Base-by-base conservation (phyloP, 768 basidiomycete genomes). In the Boletus bicolor region DNA sequence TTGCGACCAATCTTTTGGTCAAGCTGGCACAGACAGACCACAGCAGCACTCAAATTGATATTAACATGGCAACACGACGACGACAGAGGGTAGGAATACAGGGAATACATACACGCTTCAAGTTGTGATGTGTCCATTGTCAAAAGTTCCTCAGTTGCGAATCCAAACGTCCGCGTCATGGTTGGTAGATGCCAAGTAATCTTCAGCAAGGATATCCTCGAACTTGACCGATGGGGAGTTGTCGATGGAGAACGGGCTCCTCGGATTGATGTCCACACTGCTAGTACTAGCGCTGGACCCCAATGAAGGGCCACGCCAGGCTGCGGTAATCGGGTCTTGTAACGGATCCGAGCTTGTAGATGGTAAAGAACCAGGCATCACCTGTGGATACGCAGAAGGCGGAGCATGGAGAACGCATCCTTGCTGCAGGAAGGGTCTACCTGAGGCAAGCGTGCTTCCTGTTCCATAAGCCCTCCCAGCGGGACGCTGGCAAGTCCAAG, bases 341-440 rank as follows among this genome's bases (percentile, higher is more conserved):
- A 19, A 32, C 8, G 37, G 35, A 34, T 47, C 53, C 26, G 24
- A 5, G n/a, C 19, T 44, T 12, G 15, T 12, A 39, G 58, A 35
- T 19, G 61, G 55, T 24, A 69, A 51, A 21, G 66, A 58, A 28
- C 68, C 68, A 17, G 68, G 68, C 68, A 69, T 69, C 17, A 58
- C 47, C 38, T 68, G 64, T 2, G 68, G 68, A 53, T 69, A 70
- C 15, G 62, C 64, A 36, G 60, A 65, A 32, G 48, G 44, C 12
- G 65, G 65, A 19, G 67, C 68, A 21, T 53, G 68, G 28, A 56
- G 55, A 36, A 67, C 44, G 8, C 49, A n/a, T 19, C 54, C 51
- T 24, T 24, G 21, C 21, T 54, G 59, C 11, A 14, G 6, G 4
- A 46, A 43, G 24, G 24, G 28, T 38, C 36, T 38, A 12, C 41